Evolutionary conservation across 306 rosid genomes (phyloP).

Genomic region (Sphenostylis stenocarpa): DNA sequence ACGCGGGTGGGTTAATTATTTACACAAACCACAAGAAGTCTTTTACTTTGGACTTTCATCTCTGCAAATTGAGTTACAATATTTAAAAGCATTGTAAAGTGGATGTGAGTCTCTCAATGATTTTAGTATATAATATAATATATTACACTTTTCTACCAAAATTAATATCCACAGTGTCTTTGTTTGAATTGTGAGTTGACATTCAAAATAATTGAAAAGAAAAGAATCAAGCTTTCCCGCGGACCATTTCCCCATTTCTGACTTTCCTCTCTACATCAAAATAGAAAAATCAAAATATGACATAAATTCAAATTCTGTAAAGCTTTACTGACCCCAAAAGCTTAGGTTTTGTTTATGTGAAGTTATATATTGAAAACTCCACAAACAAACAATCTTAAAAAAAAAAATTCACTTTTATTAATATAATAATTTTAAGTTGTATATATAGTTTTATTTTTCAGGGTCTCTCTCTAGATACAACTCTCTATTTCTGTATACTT

Average conservation of each 20-base stretch:
- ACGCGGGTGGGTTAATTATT: background rate
- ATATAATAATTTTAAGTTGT: no score
- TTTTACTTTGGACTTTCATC: background rate
- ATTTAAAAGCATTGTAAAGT: background rate
- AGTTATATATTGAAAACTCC: no score
- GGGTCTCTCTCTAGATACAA: no score
- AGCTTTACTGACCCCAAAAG: background rate
- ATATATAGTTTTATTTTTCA: no score
- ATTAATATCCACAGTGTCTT: background rate
- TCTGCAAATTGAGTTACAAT: background rate
- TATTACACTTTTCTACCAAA: background rate
- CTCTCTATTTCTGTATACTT: no score
- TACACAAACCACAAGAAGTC: background rate
- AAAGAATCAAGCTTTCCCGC: constrained; percentile 29
- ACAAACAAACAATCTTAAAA: no score
- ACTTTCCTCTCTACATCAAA: background rate
- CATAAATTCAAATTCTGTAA: background rate
- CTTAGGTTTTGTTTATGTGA: constrained; percentile 1
- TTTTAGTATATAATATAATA: background rate
- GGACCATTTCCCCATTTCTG: constrained; percentile 11
- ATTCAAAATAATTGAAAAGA: constrained; percentile 11
- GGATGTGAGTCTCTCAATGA: background rate
- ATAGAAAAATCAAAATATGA: background rate
- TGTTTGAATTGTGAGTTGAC: background rate
- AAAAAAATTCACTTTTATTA: no score